These are phyloP conservation scores for Alternaria viburni DNA, from an alignment of 2,329 filamentous ascomycete genomes.

Conservation along the genomic window DNA sequence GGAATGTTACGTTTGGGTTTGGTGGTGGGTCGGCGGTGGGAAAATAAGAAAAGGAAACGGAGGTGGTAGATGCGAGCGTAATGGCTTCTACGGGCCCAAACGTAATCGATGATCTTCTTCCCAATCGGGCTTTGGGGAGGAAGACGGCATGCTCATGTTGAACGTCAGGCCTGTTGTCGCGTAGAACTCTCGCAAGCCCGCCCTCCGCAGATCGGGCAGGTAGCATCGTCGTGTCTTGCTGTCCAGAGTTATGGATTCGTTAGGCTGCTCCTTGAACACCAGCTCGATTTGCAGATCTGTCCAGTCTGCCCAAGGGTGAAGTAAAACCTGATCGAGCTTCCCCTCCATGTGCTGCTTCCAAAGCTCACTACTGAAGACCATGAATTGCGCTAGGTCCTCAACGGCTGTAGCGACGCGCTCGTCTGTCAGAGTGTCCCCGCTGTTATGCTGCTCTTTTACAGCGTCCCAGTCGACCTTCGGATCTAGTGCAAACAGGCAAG, in stretches of 20 bases:
- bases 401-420: neutral
- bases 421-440: neutral
- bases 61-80: no score
- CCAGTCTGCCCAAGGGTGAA: neutral
- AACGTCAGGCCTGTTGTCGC: neutral
- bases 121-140: rapidly evolving
- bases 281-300: neutral
- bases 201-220: rapidly evolving
- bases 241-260: neutral
- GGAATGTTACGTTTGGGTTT: slow-evolving; percentile 15
- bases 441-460: neutral
- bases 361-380: neutral
- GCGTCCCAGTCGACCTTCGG: neutral
- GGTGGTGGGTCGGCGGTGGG: neutral
- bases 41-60: no score
- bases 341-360: neutral
- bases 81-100: no score
- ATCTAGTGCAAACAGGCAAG: neutral
- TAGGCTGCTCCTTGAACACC: neutral
- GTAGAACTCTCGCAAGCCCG: neutral
- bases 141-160: neutral
- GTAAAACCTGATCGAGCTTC: neutral
- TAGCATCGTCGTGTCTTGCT: neutral
- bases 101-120: no score
- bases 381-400: neutral